These are phyloP conservation scores for Aspergillus pseudoterreus DNA, from an alignment of 2,329 filamentous ascomycete genomes.

Conservation along the genomic window DNA sequence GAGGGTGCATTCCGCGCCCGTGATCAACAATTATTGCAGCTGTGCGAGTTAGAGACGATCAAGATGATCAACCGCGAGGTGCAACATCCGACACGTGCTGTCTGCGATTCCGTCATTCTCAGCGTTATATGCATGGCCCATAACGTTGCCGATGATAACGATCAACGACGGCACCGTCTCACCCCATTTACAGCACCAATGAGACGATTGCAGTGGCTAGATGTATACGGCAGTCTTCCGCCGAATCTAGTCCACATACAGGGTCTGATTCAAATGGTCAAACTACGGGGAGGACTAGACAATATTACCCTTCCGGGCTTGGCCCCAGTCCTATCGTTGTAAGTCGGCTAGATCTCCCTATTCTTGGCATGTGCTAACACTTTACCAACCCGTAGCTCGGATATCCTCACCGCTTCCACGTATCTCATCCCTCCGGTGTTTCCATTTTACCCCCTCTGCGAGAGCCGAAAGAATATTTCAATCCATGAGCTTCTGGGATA, in stretches of 20 bases:
- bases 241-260: slow-evolving; percentile 34
- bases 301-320: slow-evolving; percentile 35
- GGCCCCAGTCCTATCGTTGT: slow-evolving; percentile 37
- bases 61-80: slow-evolving; percentile 33
- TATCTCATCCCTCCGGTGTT: slow-evolving; percentile 23
- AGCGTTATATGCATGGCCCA: slow-evolving; percentile 35
- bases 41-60: slow-evolving; percentile 32
- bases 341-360: slow-evolving; percentile 10
- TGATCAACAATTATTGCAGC: slow-evolving; percentile 22
- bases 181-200: slow-evolving; percentile 33
- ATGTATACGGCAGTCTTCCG: slow-evolving; percentile 32
- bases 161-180: slow-evolving; percentile 7
- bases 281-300: slow-evolving; percentile 34
- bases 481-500: slow-evolving; percentile 27
- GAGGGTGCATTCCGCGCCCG: slow-evolving; percentile 15
- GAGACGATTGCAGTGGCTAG: slow-evolving; percentile 33
- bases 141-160: slow-evolving; percentile 23
- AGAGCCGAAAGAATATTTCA: slow-evolving; percentile 13
- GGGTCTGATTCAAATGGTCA: slow-evolving; percentile 33
- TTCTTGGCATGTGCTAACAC: neutral
- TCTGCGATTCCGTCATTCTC: slow-evolving; percentile 33
- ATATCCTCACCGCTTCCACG: slow-evolving; percentile 23
- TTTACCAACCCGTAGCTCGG: slow-evolving; percentile 18
- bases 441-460: slow-evolving; percentile 23
- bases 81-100: slow-evolving; percentile 25